Conservation (phyloP, 495 filamentous ascomycete species). For the Xylaria intraflava region DNA sequence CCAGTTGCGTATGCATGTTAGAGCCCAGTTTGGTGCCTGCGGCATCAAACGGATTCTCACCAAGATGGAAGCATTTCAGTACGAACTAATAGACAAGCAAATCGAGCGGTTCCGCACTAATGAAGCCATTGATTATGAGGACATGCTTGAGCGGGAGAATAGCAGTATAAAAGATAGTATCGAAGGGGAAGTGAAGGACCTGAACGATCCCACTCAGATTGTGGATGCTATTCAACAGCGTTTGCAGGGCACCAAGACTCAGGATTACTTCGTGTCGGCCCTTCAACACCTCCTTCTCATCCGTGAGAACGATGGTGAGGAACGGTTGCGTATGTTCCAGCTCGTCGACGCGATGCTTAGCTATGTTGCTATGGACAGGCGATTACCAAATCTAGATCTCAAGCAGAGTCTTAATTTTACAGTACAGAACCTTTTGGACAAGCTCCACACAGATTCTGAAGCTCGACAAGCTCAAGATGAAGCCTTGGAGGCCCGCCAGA, state of each 20-base stretch:
- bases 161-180: slow-evolving; percentile 84
- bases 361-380: slow-evolving; percentile 97
- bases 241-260: slow-evolving; percentile 71
- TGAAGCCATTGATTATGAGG: slow-evolving; percentile 96
- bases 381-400: slow-evolving; percentile 92
- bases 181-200: slow-evolving; percentile 87
- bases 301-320: slow-evolving; percentile 86
- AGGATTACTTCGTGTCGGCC: slow-evolving; percentile 93
- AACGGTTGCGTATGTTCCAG: slow-evolving; percentile 93
- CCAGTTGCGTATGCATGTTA: slow-evolving; percentile 85
- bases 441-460: slow-evolving; percentile 92
- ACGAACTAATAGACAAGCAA: slow-evolving; percentile 97
- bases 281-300: slow-evolving; percentile 94
- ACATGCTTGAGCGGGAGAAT: slow-evolving; percentile 85
- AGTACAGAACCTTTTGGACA: slow-evolving; percentile 89
- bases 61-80: slow-evolving; percentile 99
- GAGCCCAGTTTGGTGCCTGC: slow-evolving; percentile 93
- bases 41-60: slow-evolving; percentile 88
- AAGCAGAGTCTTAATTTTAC: slow-evolving; percentile 97
- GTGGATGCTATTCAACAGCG: slow-evolving; percentile 88
- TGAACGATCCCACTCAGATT: slow-evolving; percentile 88
- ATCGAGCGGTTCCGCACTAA: slow-evolving; percentile 89
- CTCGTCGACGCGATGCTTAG: slow-evolving; percentile 96
- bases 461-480: slow-evolving; percentile 88
- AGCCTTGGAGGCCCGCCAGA: slow-evolving; percentile 76